Base-by-base conservation (phyloP, 208 protist genomes). In the Trichomonas tenax region DNA sequence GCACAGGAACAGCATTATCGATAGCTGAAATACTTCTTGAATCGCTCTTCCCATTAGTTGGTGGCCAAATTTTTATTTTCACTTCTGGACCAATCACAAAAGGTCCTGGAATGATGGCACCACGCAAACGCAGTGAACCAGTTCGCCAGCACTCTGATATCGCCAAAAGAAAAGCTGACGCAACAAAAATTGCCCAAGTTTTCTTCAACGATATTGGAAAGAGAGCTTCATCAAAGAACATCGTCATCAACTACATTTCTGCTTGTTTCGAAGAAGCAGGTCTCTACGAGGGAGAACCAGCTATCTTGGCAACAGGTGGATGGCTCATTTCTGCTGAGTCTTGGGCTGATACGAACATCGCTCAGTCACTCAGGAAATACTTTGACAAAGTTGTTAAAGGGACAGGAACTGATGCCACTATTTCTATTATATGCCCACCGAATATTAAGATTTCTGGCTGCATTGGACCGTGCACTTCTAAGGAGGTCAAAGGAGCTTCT, bases 81-180 rank as follows among this genome's bases (percentile, higher is more conserved):
- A 51, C 86, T 58, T 93, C 86, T 3, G 86, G 86, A n/a, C 86
- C 86, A 93, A 93, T 93, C 15, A 96, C 51, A 72, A 96, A 96
- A 96, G 96, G 96, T 0, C 95, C 96, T 10, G 95, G 93, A 11
- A 90, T 89, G 48, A 97, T 98, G 41, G 98, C 99, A 41, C 97
- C 98, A 48, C 97, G 98, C 11, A 98, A 98, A 49, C 97, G 99
- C 11, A 98, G 98, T 82, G 98, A 99, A 95, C 97, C 99, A 96
- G 99, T 99, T 82, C 98, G 99, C 48, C 98, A 98, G 40, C 99
- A 99, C 97, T 97, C 98, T 84, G 99, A 99, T 97, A 98, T 99
- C 63, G 98, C 98, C 86, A 98, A 97, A 96, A 96, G 89, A 38
- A 96, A 95, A 46, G 95, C 95, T 41, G 44, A 48, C 8, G 17